Base-by-base conservation (phyloP, 1,284 basidiomycete genomes). In the Puccinia novopanici region DNA sequence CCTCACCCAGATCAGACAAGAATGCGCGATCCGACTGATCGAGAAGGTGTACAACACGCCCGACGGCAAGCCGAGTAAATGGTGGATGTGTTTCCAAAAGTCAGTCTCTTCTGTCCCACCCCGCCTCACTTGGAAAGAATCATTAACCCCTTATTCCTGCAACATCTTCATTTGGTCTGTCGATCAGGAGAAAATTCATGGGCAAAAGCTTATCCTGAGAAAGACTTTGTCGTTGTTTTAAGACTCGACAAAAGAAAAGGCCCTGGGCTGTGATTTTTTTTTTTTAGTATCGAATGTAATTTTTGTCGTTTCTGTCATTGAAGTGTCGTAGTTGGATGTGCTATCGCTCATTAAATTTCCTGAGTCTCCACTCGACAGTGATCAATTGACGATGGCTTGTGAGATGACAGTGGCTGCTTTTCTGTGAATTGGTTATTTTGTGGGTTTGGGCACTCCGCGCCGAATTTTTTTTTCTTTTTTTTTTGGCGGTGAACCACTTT, bases 41-140 rank as follows among this genome's bases (percentile, higher is more conserved):
- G 94, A 97, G 84, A 90, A 91, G 80, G 88, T 99, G 57, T 99
- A 98, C 86, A 82, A 80, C 75, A 81, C 68, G 90, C 91, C 84
- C 89, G 90, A 91, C 4, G 91, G 91, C 81, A 94, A 92, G 85
- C 95, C 97, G 0, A 97, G 92, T 89, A 99, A 99, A 87, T 99
- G 96, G 96, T 99, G 97, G 97, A 94, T 99, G 92, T 92, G 93
- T 52, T 99, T 99, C 90, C 76, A 79, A 95, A 95, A 87, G 84
- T 83, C 42, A 68, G 84, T 80, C 57, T 34, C 3, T 3, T 19
- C 17, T 34, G 2, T 34, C 34, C 34, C 34, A 34, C 34, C 34
- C 34, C 34, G 34, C 34, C 34, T 34, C 4, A 34, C 34, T 34
- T 1, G 34, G 34, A 34, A 34, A 34, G 34, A 34, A 34, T 34